Base-by-base conservation (phyloP, 164 flowering plant genomes). In the Magnolia officinalis region DNA sequence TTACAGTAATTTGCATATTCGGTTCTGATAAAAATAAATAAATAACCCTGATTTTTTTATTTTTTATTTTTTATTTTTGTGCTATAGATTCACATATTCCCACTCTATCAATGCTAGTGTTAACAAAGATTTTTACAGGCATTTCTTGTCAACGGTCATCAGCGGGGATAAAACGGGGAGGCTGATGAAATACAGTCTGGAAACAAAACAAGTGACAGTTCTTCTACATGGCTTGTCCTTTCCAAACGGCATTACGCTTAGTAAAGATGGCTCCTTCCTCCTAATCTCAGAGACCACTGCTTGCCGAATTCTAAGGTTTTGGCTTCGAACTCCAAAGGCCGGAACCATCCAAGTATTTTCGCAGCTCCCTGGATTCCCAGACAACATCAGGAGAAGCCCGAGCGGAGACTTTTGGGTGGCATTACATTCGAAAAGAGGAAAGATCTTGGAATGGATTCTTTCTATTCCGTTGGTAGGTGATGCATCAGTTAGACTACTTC, bases 191-290 rank as follows among this genome's bases (percentile, higher is more conserved):
- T 88, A 86, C 50, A 79, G 84, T 52, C 79, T 78, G 10, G 50
- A n/a, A 4, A 82, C 74, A 8, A 80, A 76, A 23, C 19, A 78
- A 68, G 76, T 79, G 5, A 83, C 77, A 21, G 72, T 83, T 14
- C 64, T 88, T 8, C 74, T 78, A 0, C 67, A 75, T 16, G 69
- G 67, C 10, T 73, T 86, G 9, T 26, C 71, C 13, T 85, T 83
- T 26, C 81, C 89, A 16, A 85, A 86, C 71, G 90, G 89, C 29
- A 84, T 86, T n/a, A 83, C 88, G 20, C 51, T 88, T 24, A 82
- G 88, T 77, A 72, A 77, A 66, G 71, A 82, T 72, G 74, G 79
- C 4, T 67, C 64, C n/a, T 88, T 78, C 73, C 29, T 88, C 9
- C 86, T 88, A 0, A 65, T 85, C 1, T 81, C 72, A 16, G 77